Evolutionary conservation across 2,329 filamentous ascomycete genomes (phyloP), one percentile per base, ranked within the genome.

Genomic region (Epichloe gansuensis): DNA sequence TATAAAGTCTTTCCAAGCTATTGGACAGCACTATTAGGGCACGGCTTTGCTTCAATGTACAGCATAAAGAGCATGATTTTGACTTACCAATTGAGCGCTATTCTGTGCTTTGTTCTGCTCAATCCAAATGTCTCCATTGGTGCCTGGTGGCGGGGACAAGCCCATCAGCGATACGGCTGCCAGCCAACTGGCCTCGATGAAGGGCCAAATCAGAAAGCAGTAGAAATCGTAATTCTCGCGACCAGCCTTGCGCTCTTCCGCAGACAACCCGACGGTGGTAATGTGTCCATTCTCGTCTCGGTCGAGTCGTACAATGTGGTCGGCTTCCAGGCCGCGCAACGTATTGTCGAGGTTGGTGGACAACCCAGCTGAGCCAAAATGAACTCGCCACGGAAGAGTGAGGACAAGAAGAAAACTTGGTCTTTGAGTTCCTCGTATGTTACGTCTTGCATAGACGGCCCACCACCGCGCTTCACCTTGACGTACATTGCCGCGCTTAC

Each of bases 141-240:
- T 67, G 0, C 64, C 71, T 0, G 68, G 63, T 3, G 88, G 89
- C 2, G 91, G 90, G 0, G 88, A 85, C 13, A 97, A 76, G 45
- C 91, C 91, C 73, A 95, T 85, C 0, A 97, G 74, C 0, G 87
- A 89, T 0, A 97, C 85, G 0, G 90, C 86, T 11, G 89, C 91
- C 1, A 98, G 78, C 93, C 93, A 98, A 50, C 81, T 85, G 0
- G 91, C 86, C 68, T 98, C 93, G 59, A 97, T 91, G 60, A 98
- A 98, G 0, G 93, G 93, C 93, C 93, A 98, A 57, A 98, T 89
- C 21, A 98, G 72, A 75, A 97, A 98, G 71, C 91, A 97, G 71
- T 97, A 97, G 69, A 98, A 98, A 65, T 98, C 93, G 62, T 87
- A 98, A 62, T 96, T 97, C 68, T 98, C 93, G 39, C 91, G 76